Percentiles rank a stretch among this genome's conserved stretches.
Evolutionary conservation across 2,329 filamentous ascomycete genomes (phyloP).

Genomic region (Fusarium xylarioides): DNA sequence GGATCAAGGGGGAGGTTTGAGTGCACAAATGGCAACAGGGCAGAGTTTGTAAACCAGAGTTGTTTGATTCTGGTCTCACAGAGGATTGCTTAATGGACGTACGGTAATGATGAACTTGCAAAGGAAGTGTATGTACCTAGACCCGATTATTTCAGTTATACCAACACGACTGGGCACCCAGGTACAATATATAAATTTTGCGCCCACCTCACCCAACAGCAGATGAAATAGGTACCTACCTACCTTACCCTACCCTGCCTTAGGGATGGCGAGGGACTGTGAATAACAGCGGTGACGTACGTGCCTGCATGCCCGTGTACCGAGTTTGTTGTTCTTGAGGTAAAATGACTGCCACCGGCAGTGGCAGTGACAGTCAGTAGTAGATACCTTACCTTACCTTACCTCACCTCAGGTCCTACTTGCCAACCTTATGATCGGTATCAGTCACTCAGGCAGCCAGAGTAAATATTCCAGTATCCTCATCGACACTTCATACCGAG

Average conservation of each 20-base stretch:
- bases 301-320: neutral
- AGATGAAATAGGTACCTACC: neutral
- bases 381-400: neutral
- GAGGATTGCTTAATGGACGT: neutral
- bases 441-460: neutral
- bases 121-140: neutral
- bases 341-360: neutral
- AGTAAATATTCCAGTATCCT: neutral
- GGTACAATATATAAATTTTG: neutral
- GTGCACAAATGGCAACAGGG: neutral
- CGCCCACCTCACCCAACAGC: neutral
- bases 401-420: neutral
- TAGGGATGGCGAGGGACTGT: neutral
- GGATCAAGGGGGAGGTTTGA: constrained; percentile 6
- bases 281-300: neutral
- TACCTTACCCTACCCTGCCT: neutral
- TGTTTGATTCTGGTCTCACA: neutral
- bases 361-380: neutral
- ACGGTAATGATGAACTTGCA: neutral
- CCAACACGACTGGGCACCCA: neutral
- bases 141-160: neutral
- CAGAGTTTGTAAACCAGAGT: neutral
- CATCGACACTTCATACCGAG: neutral
- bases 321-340: neutral
- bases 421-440: neutral